Percentiles rank a stretch among this genome's conserved stretches.
Evolutionary conservation across 352 stramenopile genomes (phyloP).

Genomic region (Pythium brachiatum): DNA sequence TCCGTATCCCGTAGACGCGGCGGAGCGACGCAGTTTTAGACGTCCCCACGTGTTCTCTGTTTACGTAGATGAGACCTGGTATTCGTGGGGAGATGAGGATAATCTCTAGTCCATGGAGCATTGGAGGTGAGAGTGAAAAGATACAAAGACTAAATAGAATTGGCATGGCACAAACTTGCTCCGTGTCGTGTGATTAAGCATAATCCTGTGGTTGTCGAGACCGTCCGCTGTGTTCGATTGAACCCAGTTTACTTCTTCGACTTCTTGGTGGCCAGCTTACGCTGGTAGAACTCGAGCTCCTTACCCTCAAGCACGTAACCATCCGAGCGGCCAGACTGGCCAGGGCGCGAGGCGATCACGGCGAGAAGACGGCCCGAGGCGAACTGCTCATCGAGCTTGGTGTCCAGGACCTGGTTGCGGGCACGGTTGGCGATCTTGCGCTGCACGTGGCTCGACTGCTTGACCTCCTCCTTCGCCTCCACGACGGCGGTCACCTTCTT

Average conservation of each 20-base stretch:
- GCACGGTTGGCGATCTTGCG: conserved; percentile 94
- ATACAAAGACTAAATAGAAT: conserved; percentile 10
- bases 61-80: too few relatives aligned
- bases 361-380: conserved; percentile 94
- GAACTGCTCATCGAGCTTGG: conserved; percentile 97
- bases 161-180: conserved; percentile 21
- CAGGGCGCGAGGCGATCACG: conserved; percentile 96
- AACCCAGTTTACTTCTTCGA: conserved; percentile 90
- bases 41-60: too few relatives aligned
- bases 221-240: conserved; percentile 12
- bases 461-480: conserved; percentile 80
- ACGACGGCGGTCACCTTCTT: conserved; percentile 87
- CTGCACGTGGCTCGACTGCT: conserved; percentile 92
- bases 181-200: conserved; percentile 33
- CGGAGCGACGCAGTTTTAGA: neutral
- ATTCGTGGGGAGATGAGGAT: too few relatives aligned
- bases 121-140: too few relatives aligned
- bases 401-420: conserved; percentile 91
- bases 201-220: conserved; percentile 14
- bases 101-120: too few relatives aligned
- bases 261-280: conserved; percentile 98
- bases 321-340: conserved; percentile 97
- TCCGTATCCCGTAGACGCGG: neutral
- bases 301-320: conserved; percentile 99
- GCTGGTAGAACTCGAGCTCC: conserved; percentile 99